Evolutionary conservation across 768 basidiomycete genomes (phyloP), one percentile per base, ranked within the genome.

Genomic region (Mycena pura): DNA sequence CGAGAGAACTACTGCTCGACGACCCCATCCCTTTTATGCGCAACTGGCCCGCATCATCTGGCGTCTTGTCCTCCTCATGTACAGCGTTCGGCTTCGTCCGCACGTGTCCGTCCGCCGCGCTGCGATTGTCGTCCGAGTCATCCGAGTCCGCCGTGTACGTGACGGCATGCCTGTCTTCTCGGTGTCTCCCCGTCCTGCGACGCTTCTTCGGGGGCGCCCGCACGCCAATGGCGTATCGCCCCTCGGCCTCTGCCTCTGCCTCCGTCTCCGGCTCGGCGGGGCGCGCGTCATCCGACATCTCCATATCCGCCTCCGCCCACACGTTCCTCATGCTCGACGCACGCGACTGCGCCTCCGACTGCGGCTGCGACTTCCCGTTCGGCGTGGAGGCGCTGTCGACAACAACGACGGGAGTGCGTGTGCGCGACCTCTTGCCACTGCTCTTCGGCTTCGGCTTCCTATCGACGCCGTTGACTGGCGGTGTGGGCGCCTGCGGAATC

Each of bases 231-330:
- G 74, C 75, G 70, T 88, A 88, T 51, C 84, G 82, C 40, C 89
- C 88, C 57, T 86, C 88, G n/a, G n/a, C n/a, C n/a, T n/a, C n/a
- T n/a, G n/a, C n/a, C n/a, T 85, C 31, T 82, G 14, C 78, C 73
- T 39, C 77, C 72, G 22, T 62, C 71, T 3, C 69, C 70, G 19
- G 62, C 64, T 13, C 29, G 40, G 32, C 40, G 24, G 48, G 65
- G 13, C 43, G 24, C 24, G 72, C 73, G 17, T 73, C 70, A 17
- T 72, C 69, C 69, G 49, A 73, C 68, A 21, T 66, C 70, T 22
- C 69, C 68, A 38, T 68, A 15, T 82, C 80, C 8, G 74, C 76
- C 32, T 74, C 75, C 28, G 76, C 72, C 80, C 80, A 80, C 5
- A 73, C 80, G n/a, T 76, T 68, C 47, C 71, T 49, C 24, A 77